Conservation (phyloP, 306 rosid genomes). For the Vicia faba region DNA sequence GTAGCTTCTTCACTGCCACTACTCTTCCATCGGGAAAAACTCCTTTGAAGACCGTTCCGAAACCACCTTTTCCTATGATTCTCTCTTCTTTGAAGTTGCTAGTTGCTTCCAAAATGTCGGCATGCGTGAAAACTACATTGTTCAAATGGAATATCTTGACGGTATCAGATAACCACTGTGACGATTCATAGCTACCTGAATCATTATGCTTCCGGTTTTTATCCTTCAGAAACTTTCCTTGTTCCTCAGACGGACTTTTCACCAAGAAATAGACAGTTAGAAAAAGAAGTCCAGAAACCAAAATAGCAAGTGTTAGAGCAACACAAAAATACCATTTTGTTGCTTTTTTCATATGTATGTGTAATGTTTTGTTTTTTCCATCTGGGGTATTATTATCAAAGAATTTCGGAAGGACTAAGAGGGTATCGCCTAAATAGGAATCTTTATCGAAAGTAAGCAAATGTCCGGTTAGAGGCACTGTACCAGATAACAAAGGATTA, state of each 20-base stretch:
- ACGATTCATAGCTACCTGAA: conserved; percentile 44
- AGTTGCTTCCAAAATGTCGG: conserved; percentile 77
- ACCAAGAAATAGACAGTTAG: conserved; percentile 46
- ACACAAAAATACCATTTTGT: conserved; percentile 40
- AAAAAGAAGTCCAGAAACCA: conserved; percentile 53
- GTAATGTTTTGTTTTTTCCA: background rate
- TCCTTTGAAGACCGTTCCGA: conserved; percentile 81
- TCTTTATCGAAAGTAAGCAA: conserved; percentile 64
- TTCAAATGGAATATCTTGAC: conserved; percentile 74
- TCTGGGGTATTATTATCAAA: conserved; percentile 34
- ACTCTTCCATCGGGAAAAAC: conserved; percentile 76
- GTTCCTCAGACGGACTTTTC: conserved; percentile 43
- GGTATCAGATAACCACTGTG: conserved; percentile 58
- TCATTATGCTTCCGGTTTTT: conserved; percentile 44
- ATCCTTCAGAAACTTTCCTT: conserved; percentile 43
- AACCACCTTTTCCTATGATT: conserved; percentile 87
- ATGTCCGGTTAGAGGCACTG: conserved; percentile 59
- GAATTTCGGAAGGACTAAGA: conserved; percentile 55
- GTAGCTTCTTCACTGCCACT: conserved; percentile 91
- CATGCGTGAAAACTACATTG: conserved; percentile 73
- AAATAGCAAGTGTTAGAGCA: conserved; percentile 45
- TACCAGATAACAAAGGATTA: conserved; percentile 74
- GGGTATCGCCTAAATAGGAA: conserved; percentile 71
- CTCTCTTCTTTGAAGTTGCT: conserved; percentile 68
- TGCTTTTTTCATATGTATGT: conserved; percentile 14